These are phyloP conservation scores for Leccinum pellstonianum DNA, from an alignment of 768 basidiomycete species.

Conservation along the genomic window DNA sequence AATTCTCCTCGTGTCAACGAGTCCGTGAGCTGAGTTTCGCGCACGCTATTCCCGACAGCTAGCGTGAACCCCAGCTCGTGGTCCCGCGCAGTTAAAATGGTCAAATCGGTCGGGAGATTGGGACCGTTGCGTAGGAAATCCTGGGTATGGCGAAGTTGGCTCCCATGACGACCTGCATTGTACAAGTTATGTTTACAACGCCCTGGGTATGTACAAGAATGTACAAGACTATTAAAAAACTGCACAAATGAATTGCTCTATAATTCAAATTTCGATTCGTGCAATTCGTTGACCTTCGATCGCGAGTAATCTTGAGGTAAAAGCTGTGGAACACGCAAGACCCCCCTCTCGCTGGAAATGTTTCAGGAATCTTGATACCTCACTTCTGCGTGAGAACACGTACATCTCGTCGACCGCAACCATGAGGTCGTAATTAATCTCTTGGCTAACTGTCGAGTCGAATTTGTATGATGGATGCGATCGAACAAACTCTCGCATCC, in stretches of 20 bases:
- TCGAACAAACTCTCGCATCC: conserved; percentile 91
- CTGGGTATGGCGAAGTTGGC: neutral
- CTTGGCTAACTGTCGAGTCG: conserved; percentile 88
- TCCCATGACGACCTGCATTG: neutral
- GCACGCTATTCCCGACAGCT: too few species aligned
- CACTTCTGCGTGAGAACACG: conserved; percentile 32
- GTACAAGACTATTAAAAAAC: neutral
- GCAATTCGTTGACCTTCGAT: conserved; percentile 23
- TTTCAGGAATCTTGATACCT: neutral
- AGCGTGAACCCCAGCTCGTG: neutral
- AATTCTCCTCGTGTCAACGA: neutral
- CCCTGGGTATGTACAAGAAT: conserved; percentile 7
- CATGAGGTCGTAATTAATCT: conserved; percentile 94
- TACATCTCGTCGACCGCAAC: conserved; percentile 90
- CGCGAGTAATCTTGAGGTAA: conserved; percentile 60
- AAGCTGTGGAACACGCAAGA: conserved; percentile 56
- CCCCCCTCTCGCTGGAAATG: conserved; percentile 62
- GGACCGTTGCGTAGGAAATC: neutral
- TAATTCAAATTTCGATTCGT: conserved; percentile 29
- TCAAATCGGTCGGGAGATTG: neutral
- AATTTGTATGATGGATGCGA: conserved; percentile 88
- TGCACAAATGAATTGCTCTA: neutral
- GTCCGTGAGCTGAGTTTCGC: neutral
- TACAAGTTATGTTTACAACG: neutral
- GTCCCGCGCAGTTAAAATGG: neutral